These are phyloP conservation scores for Neolentinus lepideus DNA, from an alignment of 1,284 basidiomycete genomes.

Conservation along the genomic window DNA sequence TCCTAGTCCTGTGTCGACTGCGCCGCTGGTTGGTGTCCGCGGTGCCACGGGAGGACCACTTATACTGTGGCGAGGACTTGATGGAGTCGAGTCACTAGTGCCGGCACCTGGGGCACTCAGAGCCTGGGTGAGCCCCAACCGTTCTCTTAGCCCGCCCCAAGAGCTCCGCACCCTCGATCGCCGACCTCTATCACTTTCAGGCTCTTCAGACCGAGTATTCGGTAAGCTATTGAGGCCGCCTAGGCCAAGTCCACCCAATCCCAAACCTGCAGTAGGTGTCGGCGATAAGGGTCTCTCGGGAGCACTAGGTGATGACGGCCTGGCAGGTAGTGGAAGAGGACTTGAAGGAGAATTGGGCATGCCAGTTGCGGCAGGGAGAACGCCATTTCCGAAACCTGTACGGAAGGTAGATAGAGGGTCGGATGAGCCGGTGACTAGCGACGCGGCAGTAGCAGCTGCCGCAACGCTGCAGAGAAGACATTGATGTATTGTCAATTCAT, in stretches of 20 bases:
- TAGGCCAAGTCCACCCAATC: conserved; percentile 15
- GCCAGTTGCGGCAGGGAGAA: neutral
- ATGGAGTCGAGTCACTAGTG: conserved; percentile 1
- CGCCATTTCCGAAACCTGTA: conserved; percentile 6
- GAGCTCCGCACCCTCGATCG: conserved; percentile 48
- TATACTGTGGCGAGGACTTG: neutral
- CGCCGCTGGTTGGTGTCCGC: neutral
- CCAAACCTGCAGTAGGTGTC: conserved; percentile 39
- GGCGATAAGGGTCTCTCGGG: conserved; percentile 32
- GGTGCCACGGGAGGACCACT: neutral
- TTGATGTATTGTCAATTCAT: conserved; percentile 5
- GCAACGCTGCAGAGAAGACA: conserved; percentile 46
- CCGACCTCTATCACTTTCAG: conserved; percentile 6
- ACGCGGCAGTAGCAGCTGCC: conserved; percentile 74
- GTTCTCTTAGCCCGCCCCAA: conserved; percentile 60
- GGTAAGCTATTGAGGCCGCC: conserved; percentile 16
- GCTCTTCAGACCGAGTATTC: neutral
- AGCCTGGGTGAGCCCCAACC: conserved; percentile 38
- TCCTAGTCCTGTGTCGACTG: neutral
- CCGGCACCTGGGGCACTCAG: conserved; percentile 6
- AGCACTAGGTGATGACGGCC: conserved; percentile 20
- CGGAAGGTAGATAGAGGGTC: conserved; percentile 52
- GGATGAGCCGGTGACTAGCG: conserved; percentile 55
- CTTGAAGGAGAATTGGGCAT: conserved; percentile 20
- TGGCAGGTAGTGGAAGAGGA: conserved; percentile 10